These are phyloP conservation scores for Pyricularia grisea DNA, from an alignment of 2,329 filamentous ascomycete species.

Conservation along the genomic window DNA sequence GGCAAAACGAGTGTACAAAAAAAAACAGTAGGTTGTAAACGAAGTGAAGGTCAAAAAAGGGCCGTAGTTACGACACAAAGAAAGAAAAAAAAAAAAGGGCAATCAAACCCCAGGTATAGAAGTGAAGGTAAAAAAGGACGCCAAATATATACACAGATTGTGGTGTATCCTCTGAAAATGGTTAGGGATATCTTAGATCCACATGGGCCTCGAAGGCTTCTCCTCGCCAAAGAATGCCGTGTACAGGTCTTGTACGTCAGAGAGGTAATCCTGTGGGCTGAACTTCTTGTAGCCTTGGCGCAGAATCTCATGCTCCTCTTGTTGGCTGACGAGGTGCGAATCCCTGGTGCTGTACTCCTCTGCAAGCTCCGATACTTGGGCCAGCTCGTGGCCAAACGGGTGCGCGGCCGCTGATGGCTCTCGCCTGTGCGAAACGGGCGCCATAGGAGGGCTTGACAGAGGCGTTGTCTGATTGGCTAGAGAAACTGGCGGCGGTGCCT, in stretches of 20 bases:
- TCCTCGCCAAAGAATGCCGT: slow-evolving; percentile 45
- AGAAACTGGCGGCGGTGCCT: slow-evolving; percentile 13
- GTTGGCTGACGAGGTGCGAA: slow-evolving; percentile 45
- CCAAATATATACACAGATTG: neutral
- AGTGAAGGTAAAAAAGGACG: neutral
- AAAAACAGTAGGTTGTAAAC: neutral
- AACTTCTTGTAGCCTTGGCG: slow-evolving; percentile 64
- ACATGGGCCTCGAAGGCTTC: slow-evolving; percentile 24
- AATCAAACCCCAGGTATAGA: neutral
- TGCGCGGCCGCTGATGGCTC: slow-evolving; percentile 34
- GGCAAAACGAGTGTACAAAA: neutral
- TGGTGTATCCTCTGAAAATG: too few species aligned
- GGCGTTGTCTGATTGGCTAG: slow-evolving; percentile 15
- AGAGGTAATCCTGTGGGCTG: slow-evolving; percentile 72
- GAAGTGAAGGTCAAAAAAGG: neutral
- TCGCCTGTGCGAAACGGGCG: slow-evolving; percentile 27
- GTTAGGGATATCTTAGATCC: slow-evolving; percentile 33
- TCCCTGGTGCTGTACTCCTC: slow-evolving; percentile 71
- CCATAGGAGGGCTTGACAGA: slow-evolving; percentile 20
- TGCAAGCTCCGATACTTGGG: slow-evolving; percentile 84
- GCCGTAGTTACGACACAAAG: neutral
- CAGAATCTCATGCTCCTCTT: slow-evolving; percentile 63
- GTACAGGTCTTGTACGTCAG: slow-evolving; percentile 66
- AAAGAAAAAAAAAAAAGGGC: neutral
- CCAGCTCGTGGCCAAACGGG: slow-evolving; percentile 84